Conservation (phyloP, 805 yeast species). For the Kodamaea jinghongensis region DNA sequence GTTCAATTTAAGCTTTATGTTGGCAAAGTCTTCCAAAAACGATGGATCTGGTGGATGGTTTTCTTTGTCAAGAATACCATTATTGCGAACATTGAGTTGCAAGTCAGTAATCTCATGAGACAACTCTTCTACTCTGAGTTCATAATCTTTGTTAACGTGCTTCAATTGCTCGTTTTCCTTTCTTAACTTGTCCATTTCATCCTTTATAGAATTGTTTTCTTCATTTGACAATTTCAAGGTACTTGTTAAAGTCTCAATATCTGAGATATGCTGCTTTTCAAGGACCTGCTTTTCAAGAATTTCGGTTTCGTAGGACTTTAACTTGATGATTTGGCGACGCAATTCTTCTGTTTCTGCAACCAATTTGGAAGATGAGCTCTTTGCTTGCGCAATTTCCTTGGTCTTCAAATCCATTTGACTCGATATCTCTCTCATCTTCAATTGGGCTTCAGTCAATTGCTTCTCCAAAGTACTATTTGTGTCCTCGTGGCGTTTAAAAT, state of each 20-base stretch:
- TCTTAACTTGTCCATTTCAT: background rate
- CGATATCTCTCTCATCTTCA: constrained; percentile 13
- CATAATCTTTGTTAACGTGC: background rate
- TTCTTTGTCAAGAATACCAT: constrained; percentile 27
- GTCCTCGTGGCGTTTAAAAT: constrained; percentile 12
- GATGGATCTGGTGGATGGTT: constrained; percentile 36
- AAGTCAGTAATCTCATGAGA: constrained; percentile 1
- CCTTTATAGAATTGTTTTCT: constrained; percentile 7
- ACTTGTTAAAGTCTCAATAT: constrained; percentile 13
- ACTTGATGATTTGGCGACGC: constrained; percentile 9
- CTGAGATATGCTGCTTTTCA: constrained; percentile 9
- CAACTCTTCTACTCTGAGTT: background rate
- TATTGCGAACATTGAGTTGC: background rate
- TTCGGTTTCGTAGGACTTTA: constrained; percentile 9
- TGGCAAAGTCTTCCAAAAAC: constrained; percentile 45
- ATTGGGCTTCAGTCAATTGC: constrained; percentile 15
- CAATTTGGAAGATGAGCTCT: constrained; percentile 11
- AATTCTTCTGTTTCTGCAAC: constrained; percentile 13
- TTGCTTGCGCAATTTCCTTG: constrained; percentile 20
- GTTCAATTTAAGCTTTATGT: constrained; percentile 49
- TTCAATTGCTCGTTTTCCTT: background rate
- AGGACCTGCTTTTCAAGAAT: constrained; percentile 5
- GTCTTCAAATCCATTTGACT: constrained; percentile 18
- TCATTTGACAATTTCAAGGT: constrained; percentile 7
- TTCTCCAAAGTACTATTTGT: constrained; percentile 14